Evolutionary conservation across 2,329 filamentous ascomycete genomes (phyloP), one percentile per base, ranked within the genome.

Genomic region (Colletotrichum viniferum): DNA sequence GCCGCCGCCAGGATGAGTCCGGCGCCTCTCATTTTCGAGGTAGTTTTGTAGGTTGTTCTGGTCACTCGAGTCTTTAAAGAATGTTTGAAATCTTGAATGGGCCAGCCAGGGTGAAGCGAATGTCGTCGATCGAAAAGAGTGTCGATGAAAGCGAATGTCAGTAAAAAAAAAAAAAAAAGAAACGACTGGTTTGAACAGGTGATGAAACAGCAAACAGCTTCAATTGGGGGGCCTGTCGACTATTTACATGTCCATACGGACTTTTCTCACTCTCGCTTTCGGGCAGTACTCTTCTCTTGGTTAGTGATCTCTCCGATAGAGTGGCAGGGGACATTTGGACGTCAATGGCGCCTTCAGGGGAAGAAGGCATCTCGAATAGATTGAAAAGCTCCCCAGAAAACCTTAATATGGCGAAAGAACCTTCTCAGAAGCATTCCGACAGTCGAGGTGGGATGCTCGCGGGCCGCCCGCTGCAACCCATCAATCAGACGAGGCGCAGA

Each of bases 1-100:
- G 78, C 77, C 16, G 77, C 77, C 21, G 77, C 78, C 38, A 70
- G 69, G 60, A 70, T 48, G 24, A 79, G 74, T 21, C 72, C 58
- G 66, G 68, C 18, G 61, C 32, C 32, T 65, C 69, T 76, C 76
- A 77, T 77, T 26, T 14, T 67, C 26, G 60, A 7, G 18, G 26
- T 2, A 16, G 30, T 13, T n/a, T n/a, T 28, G n/a, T 34, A 4
- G n/a, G 7, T 16, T 52, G 26, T 43, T 38, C 60, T 65, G 24
- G 21, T 65, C 28, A 71, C 72, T 60, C 38, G 61, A 71, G 48
- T 36, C 24, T 60, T 24, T 10, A 43, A 74, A 18, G 30, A 71
- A 55, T 55, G 62, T 21, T 14, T 21, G 62, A 66, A 71, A 30
- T 38, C 26, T 28, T 30, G 32, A 38, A 24, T 71, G 72, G 68